A percentile compares a stretch with the other conserved stretches of the same genome.
Conservation (phyloP, 169 alveolate genomes). For the Amoebophrya sp. region DNA sequence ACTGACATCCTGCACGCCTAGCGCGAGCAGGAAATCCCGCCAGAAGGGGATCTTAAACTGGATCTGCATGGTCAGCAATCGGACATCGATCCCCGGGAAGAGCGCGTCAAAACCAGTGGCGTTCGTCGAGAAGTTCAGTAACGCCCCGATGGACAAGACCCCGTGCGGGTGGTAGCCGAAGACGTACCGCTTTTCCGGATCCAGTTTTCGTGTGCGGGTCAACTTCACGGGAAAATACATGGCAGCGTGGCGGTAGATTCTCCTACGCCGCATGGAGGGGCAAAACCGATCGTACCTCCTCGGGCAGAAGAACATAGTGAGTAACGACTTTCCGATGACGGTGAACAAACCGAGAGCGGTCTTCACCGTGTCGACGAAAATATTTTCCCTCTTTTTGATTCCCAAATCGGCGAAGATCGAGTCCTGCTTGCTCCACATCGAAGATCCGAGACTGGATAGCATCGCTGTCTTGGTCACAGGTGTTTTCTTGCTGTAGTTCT, state of each 20-base stretch:
- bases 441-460: neutral
- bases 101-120: neutral
- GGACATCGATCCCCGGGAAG: neutral
- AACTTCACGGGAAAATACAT: neutral
- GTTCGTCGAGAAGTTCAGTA: neutral
- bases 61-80: neutral
- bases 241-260: neutral
- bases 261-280: neutral
- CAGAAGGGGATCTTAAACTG: neutral
- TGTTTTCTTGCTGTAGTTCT: no score
- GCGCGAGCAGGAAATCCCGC: slow-evolving; percentile 20
- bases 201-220: neutral
- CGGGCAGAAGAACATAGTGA: neutral
- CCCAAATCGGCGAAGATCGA: neutral
- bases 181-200: neutral
- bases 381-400: neutral
- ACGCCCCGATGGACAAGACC: neutral
- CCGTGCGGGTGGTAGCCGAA: slow-evolving; percentile 23
- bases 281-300: neutral
- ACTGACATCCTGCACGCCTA: neutral
- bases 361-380: neutral
- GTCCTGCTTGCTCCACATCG: neutral
- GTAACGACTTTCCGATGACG: neutral
- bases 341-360: neutral
- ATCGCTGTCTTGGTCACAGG: no score